phyloP scores from a whole-genome alignment of 2,329 filamentous ascomycete species.

The Colletotrichum higginsianum region DNA sequence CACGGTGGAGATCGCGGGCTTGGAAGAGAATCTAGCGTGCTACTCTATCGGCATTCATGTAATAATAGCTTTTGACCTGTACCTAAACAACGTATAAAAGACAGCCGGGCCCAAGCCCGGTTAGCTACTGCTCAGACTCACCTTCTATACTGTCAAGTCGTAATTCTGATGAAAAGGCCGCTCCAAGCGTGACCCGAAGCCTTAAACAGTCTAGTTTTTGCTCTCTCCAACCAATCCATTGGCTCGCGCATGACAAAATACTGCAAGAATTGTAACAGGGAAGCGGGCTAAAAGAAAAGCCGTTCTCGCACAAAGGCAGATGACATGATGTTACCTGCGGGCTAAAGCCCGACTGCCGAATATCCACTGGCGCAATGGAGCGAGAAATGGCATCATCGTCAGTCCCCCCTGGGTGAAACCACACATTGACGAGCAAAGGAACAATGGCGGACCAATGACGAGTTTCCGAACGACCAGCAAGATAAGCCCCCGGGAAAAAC shows the following conservation, averaged over 20 bases:
- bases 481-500: slow-evolving; percentile 20
- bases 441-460: not conserved
- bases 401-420: not conserved
- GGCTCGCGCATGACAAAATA: too few species aligned
- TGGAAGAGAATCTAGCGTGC: too few species aligned
- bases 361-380: slow-evolving; percentile 22
- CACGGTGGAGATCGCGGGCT: too few species aligned
- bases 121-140: too few species aligned
- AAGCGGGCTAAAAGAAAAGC: too few species aligned
- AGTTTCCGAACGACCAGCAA: not conserved
- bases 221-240: too few species aligned
- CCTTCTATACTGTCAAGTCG: too few species aligned
- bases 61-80: not conserved
- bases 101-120: not conserved
- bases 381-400: slow-evolving; percentile 29
- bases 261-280: too few species aligned
- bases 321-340: not conserved
- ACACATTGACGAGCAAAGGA: not conserved
- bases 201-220: too few species aligned
- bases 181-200: too few species aligned
- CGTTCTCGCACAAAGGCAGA: not conserved
- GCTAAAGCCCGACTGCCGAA: not conserved
- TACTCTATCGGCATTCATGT: not conserved
- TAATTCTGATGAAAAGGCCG: too few species aligned
- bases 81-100: too few species aligned